These are phyloP conservation scores for Colletotrichum aenigma DNA, from an alignment of 2,329 filamentous ascomycete genomes.

Conservation along the genomic window DNA sequence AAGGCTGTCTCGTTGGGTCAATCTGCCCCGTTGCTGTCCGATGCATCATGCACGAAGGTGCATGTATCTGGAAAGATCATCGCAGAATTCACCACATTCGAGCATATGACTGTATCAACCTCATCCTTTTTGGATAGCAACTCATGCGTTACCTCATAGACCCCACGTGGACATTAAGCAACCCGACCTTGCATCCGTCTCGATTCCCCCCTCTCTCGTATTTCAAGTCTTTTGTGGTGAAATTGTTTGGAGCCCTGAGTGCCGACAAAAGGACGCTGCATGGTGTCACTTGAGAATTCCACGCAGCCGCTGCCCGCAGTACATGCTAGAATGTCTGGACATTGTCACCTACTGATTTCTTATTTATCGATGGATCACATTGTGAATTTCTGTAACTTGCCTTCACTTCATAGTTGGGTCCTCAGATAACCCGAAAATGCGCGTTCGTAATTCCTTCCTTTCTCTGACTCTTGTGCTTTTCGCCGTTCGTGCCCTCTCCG, in stretches of 20 bases:
- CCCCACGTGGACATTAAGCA: background rate
- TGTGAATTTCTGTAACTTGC: background rate
- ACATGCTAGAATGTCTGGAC: background rate
- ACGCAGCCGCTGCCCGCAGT: background rate
- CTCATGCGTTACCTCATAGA: background rate
- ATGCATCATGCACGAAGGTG: background rate
- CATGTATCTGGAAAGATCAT: background rate
- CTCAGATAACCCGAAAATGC: background rate
- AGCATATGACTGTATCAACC: background rate
- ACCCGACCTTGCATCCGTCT: background rate
- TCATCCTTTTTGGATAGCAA: background rate
- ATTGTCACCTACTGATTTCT: background rate
- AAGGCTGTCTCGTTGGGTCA: background rate
- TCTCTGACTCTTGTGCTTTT: background rate
- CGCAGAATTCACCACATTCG: background rate
- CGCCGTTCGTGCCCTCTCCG: background rate
- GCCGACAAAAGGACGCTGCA: background rate
- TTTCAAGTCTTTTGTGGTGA: background rate
- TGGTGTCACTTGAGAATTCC: background rate
- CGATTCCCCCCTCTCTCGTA: background rate
- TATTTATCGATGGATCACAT: background rate
- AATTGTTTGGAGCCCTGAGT: background rate
- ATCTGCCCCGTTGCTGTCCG: background rate
- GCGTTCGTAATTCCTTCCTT: background rate
- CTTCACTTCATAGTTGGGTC: background rate